These are phyloP conservation scores for Metschnikowia matae DNA, from an alignment of 805 yeast species.

Conservation along the genomic window DNA sequence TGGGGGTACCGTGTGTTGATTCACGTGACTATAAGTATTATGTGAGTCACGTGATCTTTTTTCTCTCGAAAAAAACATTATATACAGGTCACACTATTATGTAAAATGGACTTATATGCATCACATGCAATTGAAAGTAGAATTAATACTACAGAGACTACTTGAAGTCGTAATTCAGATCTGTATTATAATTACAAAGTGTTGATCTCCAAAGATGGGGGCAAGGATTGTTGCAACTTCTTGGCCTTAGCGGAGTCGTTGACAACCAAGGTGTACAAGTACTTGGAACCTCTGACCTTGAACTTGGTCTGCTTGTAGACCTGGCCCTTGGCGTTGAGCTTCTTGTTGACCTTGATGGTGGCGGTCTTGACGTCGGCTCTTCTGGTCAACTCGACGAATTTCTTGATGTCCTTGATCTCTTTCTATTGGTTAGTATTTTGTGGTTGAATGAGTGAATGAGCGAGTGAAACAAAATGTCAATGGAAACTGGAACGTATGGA, in stretches of 20 bases:
- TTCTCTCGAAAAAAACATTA: too few species aligned
- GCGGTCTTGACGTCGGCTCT: constrained; percentile 93
- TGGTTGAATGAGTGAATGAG: neutral
- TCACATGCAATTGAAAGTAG: too few species aligned
- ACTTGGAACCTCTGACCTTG: constrained; percentile 95
- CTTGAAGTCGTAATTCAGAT: neutral
- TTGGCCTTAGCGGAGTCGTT: constrained; percentile 95
- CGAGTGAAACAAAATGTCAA: too few species aligned
- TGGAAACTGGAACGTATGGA: too few species aligned
- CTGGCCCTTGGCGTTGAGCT: constrained; percentile 77
- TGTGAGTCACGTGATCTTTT: too few species aligned
- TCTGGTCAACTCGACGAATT: constrained; percentile 94
- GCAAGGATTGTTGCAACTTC: constrained; percentile 95
- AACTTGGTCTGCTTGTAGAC: constrained; percentile 91
- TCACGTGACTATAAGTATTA: too few species aligned
- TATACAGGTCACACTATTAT: too few species aligned
- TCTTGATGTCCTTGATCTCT: constrained; percentile 95
- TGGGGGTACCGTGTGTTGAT: too few species aligned
- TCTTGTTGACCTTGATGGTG: constrained; percentile 89
- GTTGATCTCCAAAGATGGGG: constrained; percentile 82
- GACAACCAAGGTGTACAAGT: constrained; percentile 93
- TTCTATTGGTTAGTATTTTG: constrained; percentile 29
- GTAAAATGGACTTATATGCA: too few species aligned
- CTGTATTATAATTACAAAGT: constrained; percentile 31
- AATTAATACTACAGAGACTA: too few species aligned